Evolutionary conservation across 1,284 basidiomycete genomes (phyloP).

Genomic region (Afroboletus lepidellus): DNA sequence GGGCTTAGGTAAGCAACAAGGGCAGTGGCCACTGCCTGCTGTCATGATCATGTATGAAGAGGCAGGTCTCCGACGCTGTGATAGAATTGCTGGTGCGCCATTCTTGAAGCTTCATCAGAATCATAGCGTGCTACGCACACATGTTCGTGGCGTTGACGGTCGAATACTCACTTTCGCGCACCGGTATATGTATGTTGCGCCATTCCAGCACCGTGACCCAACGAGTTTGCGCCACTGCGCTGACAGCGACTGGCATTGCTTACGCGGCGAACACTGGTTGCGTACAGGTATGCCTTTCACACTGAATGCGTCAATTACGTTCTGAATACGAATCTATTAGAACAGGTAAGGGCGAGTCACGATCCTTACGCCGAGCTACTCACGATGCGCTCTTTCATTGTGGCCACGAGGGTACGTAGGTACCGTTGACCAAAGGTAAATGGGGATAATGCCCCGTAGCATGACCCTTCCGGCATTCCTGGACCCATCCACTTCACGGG

Average conservation of each 20-base stretch:
- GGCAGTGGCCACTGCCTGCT: not conserved
- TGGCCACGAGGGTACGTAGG: too few relatives aligned
- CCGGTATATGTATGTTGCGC: not conserved
- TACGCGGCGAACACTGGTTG: not conserved
- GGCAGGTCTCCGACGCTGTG: not conserved
- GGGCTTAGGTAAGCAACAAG: conserved; percentile 2
- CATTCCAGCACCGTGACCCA: not conserved
- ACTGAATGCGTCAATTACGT: not conserved
- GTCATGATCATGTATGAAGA: too few relatives aligned
- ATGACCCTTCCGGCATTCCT: not conserved
- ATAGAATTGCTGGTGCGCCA: too few relatives aligned
- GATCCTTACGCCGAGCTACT: not conserved
- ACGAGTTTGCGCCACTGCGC: not conserved
- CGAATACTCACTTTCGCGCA: not conserved
- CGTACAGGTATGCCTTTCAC: too few relatives aligned
- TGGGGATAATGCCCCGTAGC: not conserved
- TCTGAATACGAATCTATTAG: not conserved
- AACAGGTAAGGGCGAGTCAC: not conserved
- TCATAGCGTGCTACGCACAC: not conserved
- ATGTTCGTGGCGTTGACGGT: not conserved
- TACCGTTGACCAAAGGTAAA: too few relatives aligned
- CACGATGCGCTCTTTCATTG: not conserved
- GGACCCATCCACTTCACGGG: not conserved
- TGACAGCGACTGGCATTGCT: not conserved
- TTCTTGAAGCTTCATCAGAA: not conserved